Percentiles rank a stretch among this genome's conserved stretches.
These are phyloP conservation scores for Haberlea rhodopensis DNA, from an alignment of 257 asterid species.

Conservation along the genomic window DNA sequence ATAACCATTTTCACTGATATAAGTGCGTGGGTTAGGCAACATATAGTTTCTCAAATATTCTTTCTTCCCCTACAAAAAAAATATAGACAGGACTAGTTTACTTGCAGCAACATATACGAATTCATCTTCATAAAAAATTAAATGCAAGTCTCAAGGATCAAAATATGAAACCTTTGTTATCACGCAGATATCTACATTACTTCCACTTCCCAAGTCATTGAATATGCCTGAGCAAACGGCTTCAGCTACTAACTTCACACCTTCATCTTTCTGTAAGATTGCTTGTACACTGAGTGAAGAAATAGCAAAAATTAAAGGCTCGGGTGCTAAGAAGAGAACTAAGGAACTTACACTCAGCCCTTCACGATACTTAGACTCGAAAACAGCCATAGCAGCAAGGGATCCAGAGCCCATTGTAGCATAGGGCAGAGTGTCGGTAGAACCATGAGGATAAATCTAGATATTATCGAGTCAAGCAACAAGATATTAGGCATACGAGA, in stretches of 20 bases:
- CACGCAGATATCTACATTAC: constrained; percentile 89
- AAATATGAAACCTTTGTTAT: constrained; percentile 63
- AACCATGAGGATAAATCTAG: constrained; percentile 97
- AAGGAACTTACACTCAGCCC: constrained; percentile 69
- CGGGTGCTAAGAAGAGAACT: constrained; percentile 14
- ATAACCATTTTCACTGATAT: constrained; percentile 69
- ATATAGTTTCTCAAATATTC: constrained; percentile 76
- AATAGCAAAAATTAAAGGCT: constrained; percentile 12
- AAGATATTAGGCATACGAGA: constrained; percentile 19
- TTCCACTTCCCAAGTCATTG: constrained; percentile 97
- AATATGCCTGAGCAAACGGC: constrained; percentile 92
- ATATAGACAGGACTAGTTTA: constrained; percentile 2
- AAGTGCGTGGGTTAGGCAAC: constrained; percentile 85
- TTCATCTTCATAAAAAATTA: not conserved
- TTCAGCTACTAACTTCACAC: constrained; percentile 73
- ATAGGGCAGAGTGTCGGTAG: constrained; percentile 91
- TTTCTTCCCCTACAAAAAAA: constrained; percentile 53
- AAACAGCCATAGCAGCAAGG: constrained; percentile 94
- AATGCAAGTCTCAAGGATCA: constrained; percentile 8
- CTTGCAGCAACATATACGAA: constrained; percentile 1
- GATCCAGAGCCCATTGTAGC: constrained; percentile 99
- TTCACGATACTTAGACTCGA: constrained; percentile 84
- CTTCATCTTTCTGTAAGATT: constrained; percentile 74
- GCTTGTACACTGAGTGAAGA: constrained; percentile 11
- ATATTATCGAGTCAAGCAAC: constrained; percentile 15